Evolutionary conservation across 2,329 filamentous ascomycete genomes (phyloP), one percentile per base, ranked within the genome.

Genomic region (Truncatella angustata): DNA sequence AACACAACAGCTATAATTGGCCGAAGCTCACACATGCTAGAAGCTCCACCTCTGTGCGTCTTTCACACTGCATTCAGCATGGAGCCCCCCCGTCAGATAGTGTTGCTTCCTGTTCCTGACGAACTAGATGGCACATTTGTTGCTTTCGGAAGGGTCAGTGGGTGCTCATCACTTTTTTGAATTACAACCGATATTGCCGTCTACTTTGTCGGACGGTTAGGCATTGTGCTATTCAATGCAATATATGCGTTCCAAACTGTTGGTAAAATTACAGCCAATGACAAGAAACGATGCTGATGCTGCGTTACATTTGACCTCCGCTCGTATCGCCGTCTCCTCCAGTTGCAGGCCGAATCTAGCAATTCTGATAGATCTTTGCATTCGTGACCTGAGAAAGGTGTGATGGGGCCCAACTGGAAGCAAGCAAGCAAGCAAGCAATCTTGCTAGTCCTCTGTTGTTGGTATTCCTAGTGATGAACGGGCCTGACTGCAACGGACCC

Each of bases 21-120:
- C 7, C 20, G 36, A 32, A 10, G 21, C 35, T 42, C 35, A 20
- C 37, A 30, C 26, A 35, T 35, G n/a, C 43, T n/a, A 34, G 26
- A 5, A 11, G 24, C 43, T 46, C 43, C 43, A 46, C 43, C 32
- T 49, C 24, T 37, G 32, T 36, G n/a, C 32, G 20, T 23, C 32
- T 26, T 49, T 49, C 46, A 49, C 46, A 32, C 30, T 46, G 43
- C 43, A 46, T 46, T 20, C 43, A 32, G 43, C 43, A 46, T 46
- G 43, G 43, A 26, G 14, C 12, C 40, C 21, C 40, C 5, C 10
- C 12, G 21, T 24, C 12, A 30, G 28, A 43, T 26, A 24, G 21
- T 43, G 40, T 24, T 21, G 18, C 37, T 21, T 40, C 37, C 37
- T 21, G 37, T 40, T 40, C 18, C 24, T 18, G 16, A 12, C n/a